phyloP scores from a whole-genome alignment of 345 rosid genomes.

The Gossypium rotundifolium region DNA sequence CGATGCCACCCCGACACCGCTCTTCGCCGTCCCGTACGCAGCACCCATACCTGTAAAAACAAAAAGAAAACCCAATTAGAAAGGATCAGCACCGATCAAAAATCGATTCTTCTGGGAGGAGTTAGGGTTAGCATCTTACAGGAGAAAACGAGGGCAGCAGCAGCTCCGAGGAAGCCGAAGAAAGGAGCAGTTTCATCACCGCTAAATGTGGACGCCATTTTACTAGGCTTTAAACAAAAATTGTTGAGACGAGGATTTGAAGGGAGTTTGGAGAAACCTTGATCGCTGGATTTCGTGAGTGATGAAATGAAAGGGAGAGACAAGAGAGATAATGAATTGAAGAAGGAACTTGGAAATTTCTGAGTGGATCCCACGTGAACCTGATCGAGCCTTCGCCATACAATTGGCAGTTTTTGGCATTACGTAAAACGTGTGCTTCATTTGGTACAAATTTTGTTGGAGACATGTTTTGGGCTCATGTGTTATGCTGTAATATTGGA shows the following conservation, averaged over 20 bases:
- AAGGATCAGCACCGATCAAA: background rate
- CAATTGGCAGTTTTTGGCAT: background rate
- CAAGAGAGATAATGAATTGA: background rate
- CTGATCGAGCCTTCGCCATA: background rate
- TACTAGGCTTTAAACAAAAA: background rate
- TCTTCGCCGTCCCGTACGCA: constrained; percentile 80
- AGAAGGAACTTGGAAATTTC: constrained; percentile 8
- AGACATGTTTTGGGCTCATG: background rate
- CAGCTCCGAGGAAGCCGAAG: constrained; percentile 46
- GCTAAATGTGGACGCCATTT: constrained; percentile 31
- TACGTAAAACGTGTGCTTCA: background rate
- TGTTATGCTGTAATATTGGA: background rate
- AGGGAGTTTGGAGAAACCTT: background rate
- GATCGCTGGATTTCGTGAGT: background rate
- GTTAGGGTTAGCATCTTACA: constrained; percentile 10
- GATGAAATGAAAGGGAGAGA: background rate
- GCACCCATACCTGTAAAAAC: constrained; percentile 62
- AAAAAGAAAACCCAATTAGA: background rate
- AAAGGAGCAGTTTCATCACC: constrained; percentile 45
- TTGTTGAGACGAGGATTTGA: background rate
- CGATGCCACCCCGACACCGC: constrained; percentile 81
- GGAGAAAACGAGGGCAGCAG: constrained; percentile 39
- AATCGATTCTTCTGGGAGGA: background rate
- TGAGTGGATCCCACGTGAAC: background rate
- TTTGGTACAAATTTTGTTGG: background rate